Conservation (phyloP, 352 stramenopile species). For the Globisporangium sylvaticum region DNA sequence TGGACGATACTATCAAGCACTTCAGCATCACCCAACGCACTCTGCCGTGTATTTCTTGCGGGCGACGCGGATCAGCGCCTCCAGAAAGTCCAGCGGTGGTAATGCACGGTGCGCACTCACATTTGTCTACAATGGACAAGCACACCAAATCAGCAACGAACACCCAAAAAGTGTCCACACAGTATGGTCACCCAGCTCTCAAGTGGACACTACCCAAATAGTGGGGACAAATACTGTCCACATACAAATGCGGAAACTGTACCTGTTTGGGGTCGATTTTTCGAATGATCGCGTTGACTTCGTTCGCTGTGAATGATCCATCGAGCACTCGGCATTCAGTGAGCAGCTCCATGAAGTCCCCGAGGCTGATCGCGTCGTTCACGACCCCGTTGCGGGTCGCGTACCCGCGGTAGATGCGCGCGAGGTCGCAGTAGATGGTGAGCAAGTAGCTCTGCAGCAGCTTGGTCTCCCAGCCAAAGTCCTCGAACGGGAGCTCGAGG, state of each 20-base stretch:
- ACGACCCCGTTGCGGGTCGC: slow-evolving; percentile 34
- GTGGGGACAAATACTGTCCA: not conserved
- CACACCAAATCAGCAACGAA: not conserved
- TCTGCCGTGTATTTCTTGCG: slow-evolving; percentile 65
- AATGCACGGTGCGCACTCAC: slow-evolving; percentile 41
- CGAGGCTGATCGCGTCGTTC: slow-evolving; percentile 46
- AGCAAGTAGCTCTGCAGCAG: slow-evolving; percentile 67
- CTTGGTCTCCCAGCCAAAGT: slow-evolving; percentile 68
- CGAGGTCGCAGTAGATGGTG: slow-evolving; percentile 68
- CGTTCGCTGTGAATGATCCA: slow-evolving; percentile 29
- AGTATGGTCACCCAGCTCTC: not conserved
- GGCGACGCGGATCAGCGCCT: slow-evolving; percentile 53
- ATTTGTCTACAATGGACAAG: slow-evolving; percentile 19
- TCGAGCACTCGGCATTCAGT: slow-evolving; percentile 68
- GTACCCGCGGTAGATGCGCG: slow-evolving; percentile 70
- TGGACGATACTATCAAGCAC: not conserved
- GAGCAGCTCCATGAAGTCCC: slow-evolving; percentile 55
- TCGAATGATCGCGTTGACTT: slow-evolving; percentile 40
- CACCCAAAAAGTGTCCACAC: not conserved
- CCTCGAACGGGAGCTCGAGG: slow-evolving; percentile 52
- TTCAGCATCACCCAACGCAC: slow-evolving; percentile 20
- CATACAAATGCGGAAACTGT: not conserved
- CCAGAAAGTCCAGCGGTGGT: slow-evolving; percentile 58
- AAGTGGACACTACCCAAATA: not conserved
- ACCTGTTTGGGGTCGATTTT: slow-evolving; percentile 52